These are phyloP conservation scores for Pyrenochaeta sp. DNA, from an alignment of 2,329 filamentous ascomycete genomes.

Conservation along the genomic window DNA sequence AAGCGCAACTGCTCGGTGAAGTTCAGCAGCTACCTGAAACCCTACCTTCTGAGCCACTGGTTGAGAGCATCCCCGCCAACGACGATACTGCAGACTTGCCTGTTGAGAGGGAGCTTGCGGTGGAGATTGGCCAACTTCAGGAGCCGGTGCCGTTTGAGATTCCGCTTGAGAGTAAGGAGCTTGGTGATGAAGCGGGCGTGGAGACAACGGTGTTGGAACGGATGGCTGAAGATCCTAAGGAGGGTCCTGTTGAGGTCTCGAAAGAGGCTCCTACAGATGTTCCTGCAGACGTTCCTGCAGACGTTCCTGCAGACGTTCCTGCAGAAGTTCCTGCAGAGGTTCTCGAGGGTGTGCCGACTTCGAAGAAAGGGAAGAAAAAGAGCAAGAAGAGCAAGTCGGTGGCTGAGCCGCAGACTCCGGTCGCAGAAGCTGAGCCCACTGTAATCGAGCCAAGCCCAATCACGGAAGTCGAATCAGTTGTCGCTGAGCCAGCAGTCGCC, in stretches of 20 bases:
- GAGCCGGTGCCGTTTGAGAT: slow-evolving; percentile 9
- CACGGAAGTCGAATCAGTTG: no score
- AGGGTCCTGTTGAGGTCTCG: no score
- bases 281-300: background rate
- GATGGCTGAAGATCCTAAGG: no score
- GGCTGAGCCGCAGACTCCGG: slow-evolving; percentile 26
- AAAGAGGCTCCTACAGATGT: background rate
- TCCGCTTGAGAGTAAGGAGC: slow-evolving; percentile 1
- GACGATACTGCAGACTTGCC: slow-evolving; percentile 47
- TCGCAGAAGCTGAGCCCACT: slow-evolving; percentile 12
- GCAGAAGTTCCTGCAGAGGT: no score
- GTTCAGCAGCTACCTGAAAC: background rate
- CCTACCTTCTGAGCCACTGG: background rate
- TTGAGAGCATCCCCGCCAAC: background rate
- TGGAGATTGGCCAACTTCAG: slow-evolving; percentile 43
- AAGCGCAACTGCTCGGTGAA: background rate
- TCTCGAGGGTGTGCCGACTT: no score
- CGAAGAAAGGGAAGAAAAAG: slow-evolving; percentile 40
- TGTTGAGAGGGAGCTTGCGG: slow-evolving; percentile 64
- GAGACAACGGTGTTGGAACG: slow-evolving; percentile 5
- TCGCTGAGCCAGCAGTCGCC: background rate
- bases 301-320: background rate
- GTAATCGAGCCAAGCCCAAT: no score
- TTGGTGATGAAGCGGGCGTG: background rate
- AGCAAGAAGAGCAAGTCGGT: slow-evolving; percentile 32